phyloP scores from a whole-genome alignment of 1,284 basidiomycete genomes.

The Ceratobasidium papillatum region DNA sequence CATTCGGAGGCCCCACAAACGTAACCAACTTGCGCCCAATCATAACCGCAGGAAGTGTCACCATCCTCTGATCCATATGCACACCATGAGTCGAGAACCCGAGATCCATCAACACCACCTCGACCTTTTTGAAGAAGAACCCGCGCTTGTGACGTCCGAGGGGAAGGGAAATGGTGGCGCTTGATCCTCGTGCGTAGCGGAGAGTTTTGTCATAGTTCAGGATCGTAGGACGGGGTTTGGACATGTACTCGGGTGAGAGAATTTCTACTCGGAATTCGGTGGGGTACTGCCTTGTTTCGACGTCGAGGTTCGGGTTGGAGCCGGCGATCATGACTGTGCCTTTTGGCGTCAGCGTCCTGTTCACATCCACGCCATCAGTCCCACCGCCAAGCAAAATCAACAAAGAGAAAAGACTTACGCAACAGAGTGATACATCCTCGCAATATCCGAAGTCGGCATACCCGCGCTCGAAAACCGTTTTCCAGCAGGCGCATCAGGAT shows the following conservation, averaged over 20 bases:
- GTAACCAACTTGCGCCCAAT: not conserved
- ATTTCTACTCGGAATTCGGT: conserved; percentile 57
- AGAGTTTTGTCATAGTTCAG: not conserved
- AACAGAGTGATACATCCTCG: conserved; percentile 59
- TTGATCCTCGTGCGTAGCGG: conserved; percentile 14
- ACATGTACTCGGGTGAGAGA: conserved; percentile 8
- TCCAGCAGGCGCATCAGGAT: conserved; percentile 58
- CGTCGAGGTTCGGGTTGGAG: conserved; percentile 60
- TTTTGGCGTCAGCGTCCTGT: conserved; percentile 3
- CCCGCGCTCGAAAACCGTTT: conserved; percentile 58
- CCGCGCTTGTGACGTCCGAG: conserved; percentile 51
- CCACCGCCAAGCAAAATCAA: conserved; percentile 54
- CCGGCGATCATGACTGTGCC: conserved; percentile 58
- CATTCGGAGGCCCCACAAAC: conserved; percentile 43
- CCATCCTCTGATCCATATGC: conserved; percentile 25
- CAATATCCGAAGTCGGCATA: conserved; percentile 58
- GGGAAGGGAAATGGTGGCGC: conserved; percentile 40
- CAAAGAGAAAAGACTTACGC: conserved; percentile 49
- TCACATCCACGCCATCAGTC: conserved; percentile 44
- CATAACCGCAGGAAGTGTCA: not conserved
- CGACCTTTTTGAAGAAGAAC: conserved; percentile 57
- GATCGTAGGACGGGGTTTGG: conserved; percentile 10
- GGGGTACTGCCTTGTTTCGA: conserved; percentile 48
- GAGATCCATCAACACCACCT: conserved; percentile 52
- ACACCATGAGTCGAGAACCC: conserved; percentile 85